These are phyloP conservation scores for Ottelia alismoides DNA, from an alignment of 106 monocot genomes.

Conservation along the genomic window DNA sequence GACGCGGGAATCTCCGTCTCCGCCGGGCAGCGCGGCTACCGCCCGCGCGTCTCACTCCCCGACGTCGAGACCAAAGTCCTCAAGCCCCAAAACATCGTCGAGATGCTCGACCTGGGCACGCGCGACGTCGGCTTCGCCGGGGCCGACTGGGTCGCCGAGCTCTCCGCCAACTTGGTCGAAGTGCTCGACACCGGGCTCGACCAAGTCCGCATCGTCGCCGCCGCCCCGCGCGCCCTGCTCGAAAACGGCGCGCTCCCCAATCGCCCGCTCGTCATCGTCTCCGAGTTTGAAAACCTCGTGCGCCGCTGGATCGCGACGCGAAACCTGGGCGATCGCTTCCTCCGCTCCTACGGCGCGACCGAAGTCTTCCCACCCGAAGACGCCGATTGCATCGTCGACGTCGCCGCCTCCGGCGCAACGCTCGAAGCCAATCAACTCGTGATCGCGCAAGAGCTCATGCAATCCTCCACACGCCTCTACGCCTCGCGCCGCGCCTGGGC, in stretches of 20 bases:
- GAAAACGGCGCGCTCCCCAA: background rate
- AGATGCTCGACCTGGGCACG: background rate
- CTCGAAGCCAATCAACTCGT: background rate
- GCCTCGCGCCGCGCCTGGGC: background rate
- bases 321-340: background rate
- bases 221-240: background rate
- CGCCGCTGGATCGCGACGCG: background rate
- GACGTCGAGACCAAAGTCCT: no score
- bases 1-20: no score
- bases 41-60: no score
- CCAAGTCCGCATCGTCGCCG: background rate
- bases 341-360: background rate
- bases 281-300: background rate
- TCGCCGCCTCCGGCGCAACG: background rate
- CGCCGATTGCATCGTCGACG: background rate
- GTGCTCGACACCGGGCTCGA: background rate
- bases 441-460: background rate
- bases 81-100: background rate
- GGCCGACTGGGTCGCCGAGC: background rate
- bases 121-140: background rate
- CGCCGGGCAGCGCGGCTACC: no score
- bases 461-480: background rate
- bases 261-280: background rate
- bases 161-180: background rate
- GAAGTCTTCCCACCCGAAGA: background rate